Conservation (phyloP, 1,284 basidiomycete genomes). For the Sphaerobolus stellatus region DNA sequence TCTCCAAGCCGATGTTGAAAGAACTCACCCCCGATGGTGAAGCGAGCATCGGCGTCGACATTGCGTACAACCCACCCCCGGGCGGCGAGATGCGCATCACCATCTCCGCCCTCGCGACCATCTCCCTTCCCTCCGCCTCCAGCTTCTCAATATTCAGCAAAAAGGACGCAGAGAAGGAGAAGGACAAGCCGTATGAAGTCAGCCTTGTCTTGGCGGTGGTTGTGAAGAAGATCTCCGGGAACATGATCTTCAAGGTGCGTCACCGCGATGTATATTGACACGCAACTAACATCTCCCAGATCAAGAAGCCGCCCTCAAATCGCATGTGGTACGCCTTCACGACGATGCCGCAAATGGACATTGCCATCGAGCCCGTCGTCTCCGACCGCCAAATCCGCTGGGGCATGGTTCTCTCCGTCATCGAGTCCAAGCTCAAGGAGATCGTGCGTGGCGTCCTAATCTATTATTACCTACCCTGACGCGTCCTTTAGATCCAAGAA, state of each 20-base stretch:
- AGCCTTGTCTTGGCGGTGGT: slow-evolving; percentile 87
- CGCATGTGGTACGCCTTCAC: slow-evolving; percentile 99
- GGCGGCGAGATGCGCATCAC: slow-evolving; percentile 83
- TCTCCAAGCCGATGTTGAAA: slow-evolving; percentile 97
- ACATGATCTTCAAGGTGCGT: slow-evolving; percentile 71
- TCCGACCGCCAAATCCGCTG: slow-evolving; percentile 91
- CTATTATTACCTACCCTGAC: background rate
- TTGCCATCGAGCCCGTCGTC: slow-evolving; percentile 91
- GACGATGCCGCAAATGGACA: slow-evolving; percentile 83
- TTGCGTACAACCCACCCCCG: slow-evolving; percentile 58
- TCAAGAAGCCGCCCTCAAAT: slow-evolving; percentile 95
- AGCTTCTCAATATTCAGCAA: slow-evolving; percentile 2
- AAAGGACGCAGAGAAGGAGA: slow-evolving; percentile 5
- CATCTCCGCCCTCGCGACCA: slow-evolving; percentile 83
- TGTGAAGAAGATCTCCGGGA: slow-evolving; percentile 86
- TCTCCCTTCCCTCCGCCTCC: slow-evolving; percentile 51
- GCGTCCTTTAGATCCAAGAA: slow-evolving; percentile 70
- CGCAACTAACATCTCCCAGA: background rate
- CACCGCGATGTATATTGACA: background rate
- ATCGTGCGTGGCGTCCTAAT: slow-evolving; percentile 62
- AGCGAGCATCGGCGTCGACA: slow-evolving; percentile 82
- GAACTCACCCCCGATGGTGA: slow-evolving; percentile 92
- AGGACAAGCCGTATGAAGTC: slow-evolving; percentile 86
- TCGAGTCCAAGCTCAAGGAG: slow-evolving; percentile 87
- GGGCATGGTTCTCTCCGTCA: slow-evolving; percentile 87